Conservation (phyloP, 2,329 filamentous ascomycete genomes). For the Penicillium brevicompactum region DNA sequence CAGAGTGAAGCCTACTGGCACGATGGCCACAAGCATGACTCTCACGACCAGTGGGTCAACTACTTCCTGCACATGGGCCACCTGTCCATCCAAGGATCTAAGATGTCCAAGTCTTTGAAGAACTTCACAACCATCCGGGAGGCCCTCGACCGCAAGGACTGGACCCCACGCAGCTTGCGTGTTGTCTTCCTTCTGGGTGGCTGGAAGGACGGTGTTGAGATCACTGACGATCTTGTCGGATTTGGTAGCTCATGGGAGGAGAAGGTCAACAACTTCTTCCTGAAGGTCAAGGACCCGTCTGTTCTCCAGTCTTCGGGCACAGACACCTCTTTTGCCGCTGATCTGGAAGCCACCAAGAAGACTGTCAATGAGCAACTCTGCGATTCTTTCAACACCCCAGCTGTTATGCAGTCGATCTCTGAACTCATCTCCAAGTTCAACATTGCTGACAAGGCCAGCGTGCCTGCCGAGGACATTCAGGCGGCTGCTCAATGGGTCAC, state of each 20-base stretch:
- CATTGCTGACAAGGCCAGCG: slow-evolving; percentile 47
- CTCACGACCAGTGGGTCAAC: slow-evolving; percentile 75
- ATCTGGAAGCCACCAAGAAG: slow-evolving; percentile 57
- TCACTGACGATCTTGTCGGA: slow-evolving; percentile 78
- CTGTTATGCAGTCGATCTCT: slow-evolving; percentile 75
- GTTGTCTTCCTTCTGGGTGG: slow-evolving; percentile 84
- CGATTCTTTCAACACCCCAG: slow-evolving; percentile 86
- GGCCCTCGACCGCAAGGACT: slow-evolving; percentile 68
- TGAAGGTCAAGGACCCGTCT: slow-evolving; percentile 56
- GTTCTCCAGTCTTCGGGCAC: slow-evolving; percentile 27
- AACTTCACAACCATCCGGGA: slow-evolving; percentile 94
- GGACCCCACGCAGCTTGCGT: slow-evolving; percentile 77
- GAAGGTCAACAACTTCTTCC: slow-evolving; percentile 71
- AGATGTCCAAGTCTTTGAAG: slow-evolving; percentile 95
- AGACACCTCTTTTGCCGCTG: slow-evolving; percentile 45
- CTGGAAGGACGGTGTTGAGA: slow-evolving; percentile 91
- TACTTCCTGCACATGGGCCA: slow-evolving; percentile 98
- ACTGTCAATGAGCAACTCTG: slow-evolving; percentile 67
- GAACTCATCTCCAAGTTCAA: slow-evolving; percentile 80
- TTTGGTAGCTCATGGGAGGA: slow-evolving; percentile 78
- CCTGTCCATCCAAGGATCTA: slow-evolving; percentile 81
- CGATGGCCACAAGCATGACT: slow-evolving; percentile 40
- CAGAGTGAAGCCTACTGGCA: slow-evolving; percentile 85
- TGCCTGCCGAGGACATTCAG: slow-evolving; percentile 52
- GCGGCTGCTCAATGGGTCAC: slow-evolving; percentile 77